A percentile compares a stretch with the other conserved stretches of the same genome.
phyloP scores from a whole-genome alignment of 2,329 filamentous ascomycete species.

The Cryphonectria parasitica region DNA sequence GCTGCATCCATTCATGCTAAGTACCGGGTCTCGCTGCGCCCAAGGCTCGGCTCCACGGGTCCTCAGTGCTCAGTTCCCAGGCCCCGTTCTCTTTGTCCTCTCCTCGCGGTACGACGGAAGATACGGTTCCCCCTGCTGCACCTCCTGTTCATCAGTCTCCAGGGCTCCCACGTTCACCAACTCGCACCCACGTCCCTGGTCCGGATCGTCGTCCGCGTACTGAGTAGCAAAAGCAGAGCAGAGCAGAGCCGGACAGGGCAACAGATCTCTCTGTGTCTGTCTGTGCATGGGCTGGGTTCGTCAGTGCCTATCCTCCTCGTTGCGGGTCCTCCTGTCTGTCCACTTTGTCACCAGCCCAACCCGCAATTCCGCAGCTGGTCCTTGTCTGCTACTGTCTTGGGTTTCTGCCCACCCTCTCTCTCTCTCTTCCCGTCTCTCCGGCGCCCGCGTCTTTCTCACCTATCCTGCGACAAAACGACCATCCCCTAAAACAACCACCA shows the following conservation, averaged over 20 bases:
- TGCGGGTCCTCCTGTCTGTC: conserved; percentile 12
- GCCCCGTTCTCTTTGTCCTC: conserved; percentile 13
- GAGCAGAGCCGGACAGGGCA: conserved; percentile 17
- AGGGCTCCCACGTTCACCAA: conserved; percentile 13
- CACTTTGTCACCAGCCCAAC: conserved; percentile 4
- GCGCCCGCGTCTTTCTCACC: conserved; percentile 24
- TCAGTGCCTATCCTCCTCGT: conserved; percentile 13
- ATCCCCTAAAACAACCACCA: neutral
- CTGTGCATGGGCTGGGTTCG: neutral
- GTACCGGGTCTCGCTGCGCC: conserved; percentile 34
- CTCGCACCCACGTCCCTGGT: conserved; percentile 13
- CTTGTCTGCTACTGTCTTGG: conserved; percentile 18
- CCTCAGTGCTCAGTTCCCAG: conserved; percentile 18
- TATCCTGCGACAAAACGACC: conserved; percentile 13
- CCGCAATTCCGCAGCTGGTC: conserved; percentile 15
- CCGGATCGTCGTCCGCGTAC: conserved; percentile 15
- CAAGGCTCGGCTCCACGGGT: conserved; percentile 18
- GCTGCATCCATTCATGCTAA: conserved; percentile 42
- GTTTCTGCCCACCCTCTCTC: conserved; percentile 22
- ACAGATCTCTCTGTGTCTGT: neutral
- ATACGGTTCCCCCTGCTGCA: conserved; percentile 4
- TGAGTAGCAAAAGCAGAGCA: conserved; percentile 12
- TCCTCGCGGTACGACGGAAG: conserved; percentile 12
- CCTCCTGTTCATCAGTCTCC: conserved; percentile 14
- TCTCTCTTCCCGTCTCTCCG: conserved; percentile 17